Evolutionary conservation across 228 moss, liverwort and hornwort species (phyloP).

Genomic region (Sphagnum magellanicum): DNA sequence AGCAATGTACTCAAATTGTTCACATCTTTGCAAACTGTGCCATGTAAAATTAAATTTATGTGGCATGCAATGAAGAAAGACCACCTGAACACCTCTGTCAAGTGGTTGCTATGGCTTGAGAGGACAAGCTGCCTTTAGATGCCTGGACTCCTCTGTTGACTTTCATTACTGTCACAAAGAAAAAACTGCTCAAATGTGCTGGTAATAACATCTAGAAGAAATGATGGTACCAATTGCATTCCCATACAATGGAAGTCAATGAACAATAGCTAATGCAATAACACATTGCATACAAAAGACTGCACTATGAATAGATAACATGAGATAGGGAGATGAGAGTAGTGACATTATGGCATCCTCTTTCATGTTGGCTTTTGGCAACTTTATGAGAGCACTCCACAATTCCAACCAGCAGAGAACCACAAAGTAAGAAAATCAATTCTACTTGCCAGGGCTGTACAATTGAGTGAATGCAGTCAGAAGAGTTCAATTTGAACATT

Average conservation of each 20-base stretch:
- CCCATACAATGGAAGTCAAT: constrained; percentile 6
- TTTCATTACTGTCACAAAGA: constrained; percentile 27
- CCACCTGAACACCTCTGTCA: not conserved
- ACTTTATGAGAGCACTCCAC: constrained; percentile 35
- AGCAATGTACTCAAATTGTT: too few relatives aligned
- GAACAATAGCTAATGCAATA: constrained; percentile 18
- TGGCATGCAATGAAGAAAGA: not conserved
- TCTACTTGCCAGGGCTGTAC: constrained; percentile 19
- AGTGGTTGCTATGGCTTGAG: not conserved
- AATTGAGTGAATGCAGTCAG: constrained; percentile 21
- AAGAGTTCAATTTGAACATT: constrained; percentile 1
- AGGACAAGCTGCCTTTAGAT: not conserved
- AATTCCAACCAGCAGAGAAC: constrained; percentile 23
- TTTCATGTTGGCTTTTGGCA: constrained; percentile 16
- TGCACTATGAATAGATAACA: constrained; percentile 16
- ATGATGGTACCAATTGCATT: too few relatives aligned
- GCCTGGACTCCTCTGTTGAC: not conserved
- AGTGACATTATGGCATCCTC: not conserved
- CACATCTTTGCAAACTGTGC: too few relatives aligned
- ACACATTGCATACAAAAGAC: constrained; percentile 9
- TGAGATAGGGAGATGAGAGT: constrained; percentile 10
- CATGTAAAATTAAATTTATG: not conserved
- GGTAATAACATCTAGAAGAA: constrained; percentile 3
- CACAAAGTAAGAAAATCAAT: constrained; percentile 32
- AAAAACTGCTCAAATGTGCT: constrained; percentile 25